A percentile compares a stretch with the other conserved stretches of the same genome.
Conservation (phyloP, 202 grass and related monocot species). For the Carex arenaria region DNA sequence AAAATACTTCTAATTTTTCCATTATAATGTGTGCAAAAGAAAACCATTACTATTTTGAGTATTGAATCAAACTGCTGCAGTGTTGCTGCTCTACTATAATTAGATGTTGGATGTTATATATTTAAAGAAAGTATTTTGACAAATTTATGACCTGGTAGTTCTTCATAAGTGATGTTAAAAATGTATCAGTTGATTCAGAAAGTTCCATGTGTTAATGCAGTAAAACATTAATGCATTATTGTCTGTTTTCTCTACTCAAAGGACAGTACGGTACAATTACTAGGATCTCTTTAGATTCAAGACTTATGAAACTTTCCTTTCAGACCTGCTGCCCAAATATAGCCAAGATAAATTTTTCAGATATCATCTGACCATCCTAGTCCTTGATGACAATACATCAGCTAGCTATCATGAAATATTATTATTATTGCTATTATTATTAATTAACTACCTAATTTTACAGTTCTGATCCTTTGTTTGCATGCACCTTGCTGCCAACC, state of each 20-base stretch:
- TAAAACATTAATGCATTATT: constrained; percentile 2
- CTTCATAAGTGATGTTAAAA: neutral
- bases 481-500: neutral
- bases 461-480: constrained; percentile 14
- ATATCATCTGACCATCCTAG: constrained; percentile 5
- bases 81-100: neutral
- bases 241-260: constrained; percentile 2
- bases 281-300: neutral
- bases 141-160: constrained; percentile 7
- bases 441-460: constrained; percentile 3
- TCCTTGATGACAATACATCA: neutral
- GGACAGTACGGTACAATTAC: constrained; percentile 9
- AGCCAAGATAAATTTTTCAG: constrained; percentile 13
- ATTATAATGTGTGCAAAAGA: neutral
- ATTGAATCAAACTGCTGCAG: neutral
- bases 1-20: neutral
- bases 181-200: constrained; percentile 2
- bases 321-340: constrained; percentile 20
- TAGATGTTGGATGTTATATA: neutral
- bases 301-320: constrained; percentile 16
- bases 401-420: neutral
- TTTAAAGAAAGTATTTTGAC: neutral
- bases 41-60: neutral
- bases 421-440: neutral
- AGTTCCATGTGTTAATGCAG: constrained; percentile 8